A percentile compares a stretch with the other conserved stretches of the same genome.
These are phyloP conservation scores for Dionaea muscipula DNA, from an alignment of 179 eudicot genomes.

Conservation along the genomic window DNA sequence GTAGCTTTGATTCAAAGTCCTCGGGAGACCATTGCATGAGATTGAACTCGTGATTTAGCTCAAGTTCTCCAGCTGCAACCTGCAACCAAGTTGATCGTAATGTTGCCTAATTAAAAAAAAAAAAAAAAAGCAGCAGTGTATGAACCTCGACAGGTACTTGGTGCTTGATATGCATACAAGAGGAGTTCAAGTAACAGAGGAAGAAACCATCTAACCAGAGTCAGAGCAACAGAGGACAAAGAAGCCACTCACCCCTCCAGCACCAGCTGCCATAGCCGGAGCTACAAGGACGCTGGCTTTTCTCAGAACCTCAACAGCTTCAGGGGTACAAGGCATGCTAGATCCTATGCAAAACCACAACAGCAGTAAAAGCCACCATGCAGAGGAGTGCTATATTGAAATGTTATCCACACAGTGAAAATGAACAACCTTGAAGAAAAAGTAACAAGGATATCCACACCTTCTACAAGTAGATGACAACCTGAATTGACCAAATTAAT, in stretches of 20 bases:
- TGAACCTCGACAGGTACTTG: too few species aligned
- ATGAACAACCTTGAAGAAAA: slow-evolving; percentile 3
- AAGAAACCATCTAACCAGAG: too few species aligned
- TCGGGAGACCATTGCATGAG: slow-evolving; percentile 75
- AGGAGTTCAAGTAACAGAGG: too few species aligned
- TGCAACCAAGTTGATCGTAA: slow-evolving; percentile 21
- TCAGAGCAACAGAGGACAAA: background rate
- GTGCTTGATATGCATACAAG: too few species aligned
- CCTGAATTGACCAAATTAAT: slow-evolving; percentile 84
- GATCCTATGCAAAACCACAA: slow-evolving; percentile 44
- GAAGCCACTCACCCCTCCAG: slow-evolving; percentile 67
- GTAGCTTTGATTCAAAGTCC: slow-evolving; percentile 87
- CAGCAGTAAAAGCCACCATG: background rate
- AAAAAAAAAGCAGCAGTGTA: too few species aligned
- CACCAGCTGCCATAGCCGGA: slow-evolving; percentile 97
- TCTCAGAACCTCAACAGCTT: slow-evolving; percentile 78
- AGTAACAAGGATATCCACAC: slow-evolving; percentile 21
- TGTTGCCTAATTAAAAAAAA: slow-evolving; percentile 6
- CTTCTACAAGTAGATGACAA: slow-evolving; percentile 86
- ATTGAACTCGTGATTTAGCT: slow-evolving; percentile 58
- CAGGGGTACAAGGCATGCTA: slow-evolving; percentile 90
- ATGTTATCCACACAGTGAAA: background rate
- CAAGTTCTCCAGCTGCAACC: slow-evolving; percentile 99
- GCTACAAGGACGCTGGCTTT: slow-evolving; percentile 84
- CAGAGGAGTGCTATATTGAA: background rate